phyloP scores from a whole-genome alignment of 1,284 basidiomycete species.

The Naganishia albida region DNA sequence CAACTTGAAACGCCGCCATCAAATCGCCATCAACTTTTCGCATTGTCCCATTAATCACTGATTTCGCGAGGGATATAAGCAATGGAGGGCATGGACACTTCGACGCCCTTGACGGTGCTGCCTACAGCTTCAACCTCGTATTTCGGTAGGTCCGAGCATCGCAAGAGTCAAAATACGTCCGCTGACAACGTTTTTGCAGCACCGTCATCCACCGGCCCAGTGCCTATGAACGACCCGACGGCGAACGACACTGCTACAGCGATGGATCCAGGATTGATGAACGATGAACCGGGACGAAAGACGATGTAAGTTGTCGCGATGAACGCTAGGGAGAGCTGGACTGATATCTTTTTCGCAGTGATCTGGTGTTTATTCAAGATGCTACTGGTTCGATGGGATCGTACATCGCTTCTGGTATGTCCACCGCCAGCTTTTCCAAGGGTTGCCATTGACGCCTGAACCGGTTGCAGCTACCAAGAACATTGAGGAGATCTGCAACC shows the following conservation, averaged over 20 bases:
- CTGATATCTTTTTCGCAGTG: slow-evolving; percentile 44
- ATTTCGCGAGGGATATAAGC: neutral
- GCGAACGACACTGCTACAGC: neutral
- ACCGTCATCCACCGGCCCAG: slow-evolving; percentile 11
- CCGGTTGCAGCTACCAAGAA: slow-evolving; percentile 89
- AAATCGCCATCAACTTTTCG: neutral
- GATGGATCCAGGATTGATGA: slow-evolving; percentile 19
- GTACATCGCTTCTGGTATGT: slow-evolving; percentile 50
- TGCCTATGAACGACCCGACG: slow-evolving; percentile 21
- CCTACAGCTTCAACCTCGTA: slow-evolving; percentile 11
- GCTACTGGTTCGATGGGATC: slow-evolving; percentile 70
- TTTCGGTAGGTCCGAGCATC: slow-evolving; percentile 2
- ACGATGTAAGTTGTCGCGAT: slow-evolving; percentile 26
- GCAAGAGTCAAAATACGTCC: neutral
- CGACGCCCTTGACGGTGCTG: slow-evolving; percentile 9
- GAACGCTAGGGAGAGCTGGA: neutral
- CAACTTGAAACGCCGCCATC: neutral
- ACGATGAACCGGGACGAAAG: slow-evolving; percentile 31
- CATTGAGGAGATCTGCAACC: slow-evolving; percentile 93
- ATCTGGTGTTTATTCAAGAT: slow-evolving; percentile 85
- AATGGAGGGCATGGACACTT: slow-evolving; percentile 8
- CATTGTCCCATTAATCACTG: slow-evolving; percentile 6
- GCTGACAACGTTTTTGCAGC: slow-evolving; percentile 6
- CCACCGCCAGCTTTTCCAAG: neutral
- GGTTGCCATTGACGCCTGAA: slow-evolving; percentile 54